These are phyloP conservation scores for Zanthoxylum bungeanum DNA, from an alignment of 345 rosid genomes.

Conservation along the genomic window DNA sequence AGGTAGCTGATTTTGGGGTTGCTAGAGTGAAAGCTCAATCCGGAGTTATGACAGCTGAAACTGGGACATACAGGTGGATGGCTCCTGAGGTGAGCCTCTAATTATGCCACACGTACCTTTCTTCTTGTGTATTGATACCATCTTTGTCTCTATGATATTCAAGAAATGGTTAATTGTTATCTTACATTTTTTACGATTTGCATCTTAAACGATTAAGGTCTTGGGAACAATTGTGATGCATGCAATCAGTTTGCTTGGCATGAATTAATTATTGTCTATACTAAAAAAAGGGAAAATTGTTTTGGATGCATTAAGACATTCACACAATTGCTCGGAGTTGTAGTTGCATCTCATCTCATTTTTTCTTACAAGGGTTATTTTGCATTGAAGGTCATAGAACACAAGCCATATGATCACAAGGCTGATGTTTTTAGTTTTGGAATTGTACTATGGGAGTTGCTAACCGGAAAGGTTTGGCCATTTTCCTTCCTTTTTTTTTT, in stretches of 20 bases:
- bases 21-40: constrained; percentile 89
- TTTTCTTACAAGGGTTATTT: constrained; percentile 35
- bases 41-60: constrained; percentile 99
- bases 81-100: constrained; percentile 81
- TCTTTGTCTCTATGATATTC: neutral
- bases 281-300: neutral
- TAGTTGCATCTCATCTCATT: neutral
- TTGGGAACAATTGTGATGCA: neutral
- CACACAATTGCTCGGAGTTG: neutral
- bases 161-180: neutral
- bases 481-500: neutral
- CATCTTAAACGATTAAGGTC: neutral
- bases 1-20: constrained; percentile 99
- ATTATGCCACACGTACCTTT: neutral
- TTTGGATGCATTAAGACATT: neutral
- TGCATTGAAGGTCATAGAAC: constrained; percentile 79
- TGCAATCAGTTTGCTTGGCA: neutral
- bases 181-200: neutral
- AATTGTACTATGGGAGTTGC: constrained; percentile 85
- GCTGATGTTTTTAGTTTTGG: constrained; percentile 95
- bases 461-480: constrained; percentile 76
- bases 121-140: neutral
- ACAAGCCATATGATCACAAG: constrained; percentile 97
- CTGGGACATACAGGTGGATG: constrained; percentile 99
- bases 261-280: neutral